Evolutionary conservation across 345 rosid species (phyloP).

Genomic region (Salix arbutifolia): DNA sequence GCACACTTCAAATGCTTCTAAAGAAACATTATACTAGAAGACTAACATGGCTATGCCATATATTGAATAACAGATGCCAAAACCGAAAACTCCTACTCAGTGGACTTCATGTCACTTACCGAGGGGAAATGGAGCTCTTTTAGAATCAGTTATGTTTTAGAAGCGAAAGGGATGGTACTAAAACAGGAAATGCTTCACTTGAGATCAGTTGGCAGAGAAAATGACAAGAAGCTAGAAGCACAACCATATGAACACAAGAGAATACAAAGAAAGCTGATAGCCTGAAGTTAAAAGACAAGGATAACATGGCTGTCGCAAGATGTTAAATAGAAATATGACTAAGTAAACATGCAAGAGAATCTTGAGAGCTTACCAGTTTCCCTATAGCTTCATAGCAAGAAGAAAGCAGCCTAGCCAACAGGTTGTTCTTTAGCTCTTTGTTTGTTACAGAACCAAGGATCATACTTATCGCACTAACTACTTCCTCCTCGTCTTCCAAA

Average conservation of each 20-base stretch:
- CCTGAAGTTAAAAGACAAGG: neutral
- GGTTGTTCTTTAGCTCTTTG: constrained; percentile 70
- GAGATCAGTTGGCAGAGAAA: neutral
- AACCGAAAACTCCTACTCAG: neutral
- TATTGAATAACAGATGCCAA: neutral
- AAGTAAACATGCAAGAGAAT: constrained; percentile 8
- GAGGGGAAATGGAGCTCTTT: neutral
- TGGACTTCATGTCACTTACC: neutral
- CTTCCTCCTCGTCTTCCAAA: constrained; percentile 90
- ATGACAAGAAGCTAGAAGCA: neutral
- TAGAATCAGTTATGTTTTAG: neutral
- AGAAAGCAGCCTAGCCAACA: constrained; percentile 75
- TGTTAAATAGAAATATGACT: neutral
- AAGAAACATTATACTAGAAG: neutral
- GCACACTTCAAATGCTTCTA: neutral
- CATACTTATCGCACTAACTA: constrained; percentile 65
- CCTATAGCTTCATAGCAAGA: constrained; percentile 77
- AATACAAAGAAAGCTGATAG: neutral
- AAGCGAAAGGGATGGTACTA: neutral
- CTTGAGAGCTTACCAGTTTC: constrained; percentile 63
- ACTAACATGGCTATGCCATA: neutral
- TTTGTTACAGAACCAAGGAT: constrained; percentile 62
- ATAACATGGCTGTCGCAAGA: neutral
- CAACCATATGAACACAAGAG: neutral
- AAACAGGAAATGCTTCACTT: neutral